Percentiles rank a stretch among this genome's conserved stretches.
Evolutionary conservation across 2,329 filamentous ascomycete species (phyloP).

Genomic region (Chaetomiaceae sp.): DNA sequence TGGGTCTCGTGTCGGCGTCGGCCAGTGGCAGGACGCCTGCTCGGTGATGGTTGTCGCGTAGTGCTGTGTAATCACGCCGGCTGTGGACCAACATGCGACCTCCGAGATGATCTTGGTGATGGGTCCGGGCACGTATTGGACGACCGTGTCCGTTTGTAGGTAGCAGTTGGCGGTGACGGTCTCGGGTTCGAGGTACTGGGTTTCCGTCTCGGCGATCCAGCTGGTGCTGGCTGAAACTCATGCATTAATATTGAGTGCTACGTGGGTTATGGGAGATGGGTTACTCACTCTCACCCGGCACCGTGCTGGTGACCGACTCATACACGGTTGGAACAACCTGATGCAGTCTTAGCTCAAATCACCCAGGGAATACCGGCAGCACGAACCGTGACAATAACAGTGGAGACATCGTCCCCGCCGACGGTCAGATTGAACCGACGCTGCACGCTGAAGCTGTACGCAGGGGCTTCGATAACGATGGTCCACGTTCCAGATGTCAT

Average conservation of each 20-base stretch:
- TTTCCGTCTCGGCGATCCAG: constrained; percentile 15
- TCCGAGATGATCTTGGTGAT: constrained; percentile 14
- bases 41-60: constrained; percentile 14
- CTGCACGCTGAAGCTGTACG: constrained; percentile 15
- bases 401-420: constrained; percentile 8
- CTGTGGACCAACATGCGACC: constrained; percentile 12
- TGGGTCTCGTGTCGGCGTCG: constrained; percentile 11
- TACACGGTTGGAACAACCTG: constrained; percentile 15
- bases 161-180: constrained; percentile 15
- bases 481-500: constrained; percentile 18
- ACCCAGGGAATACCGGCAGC: background rate
- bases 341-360: background rate
- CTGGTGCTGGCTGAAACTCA: constrained; percentile 12
- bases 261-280: no score
- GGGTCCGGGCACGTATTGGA: constrained; percentile 18
- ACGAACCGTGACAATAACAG: constrained; percentile 17
- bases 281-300: constrained; percentile 12
- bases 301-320: constrained; percentile 16
- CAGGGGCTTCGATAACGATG: constrained; percentile 17
- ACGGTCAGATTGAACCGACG: constrained; percentile 17
- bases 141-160: constrained; percentile 14
- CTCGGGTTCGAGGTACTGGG: constrained; percentile 12
- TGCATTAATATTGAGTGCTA: no score
- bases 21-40: constrained; percentile 20
- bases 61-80: constrained; percentile 17